phyloP scores from a whole-genome alignment of 768 basidiomycete species.

The Astraeus odoratus region DNA sequence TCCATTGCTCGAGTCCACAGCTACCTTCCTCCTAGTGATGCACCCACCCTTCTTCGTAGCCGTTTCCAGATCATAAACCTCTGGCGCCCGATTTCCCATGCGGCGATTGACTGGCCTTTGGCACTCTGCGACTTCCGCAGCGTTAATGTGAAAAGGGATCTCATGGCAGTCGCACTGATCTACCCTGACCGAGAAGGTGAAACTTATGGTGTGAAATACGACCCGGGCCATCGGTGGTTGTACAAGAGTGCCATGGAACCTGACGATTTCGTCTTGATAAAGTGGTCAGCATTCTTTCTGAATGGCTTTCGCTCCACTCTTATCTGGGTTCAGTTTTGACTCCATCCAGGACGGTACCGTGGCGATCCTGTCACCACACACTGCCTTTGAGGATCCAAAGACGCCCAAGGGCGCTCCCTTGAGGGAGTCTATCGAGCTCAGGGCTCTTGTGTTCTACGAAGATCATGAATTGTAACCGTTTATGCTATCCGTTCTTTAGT shows the following conservation, averaged over 20 bases:
- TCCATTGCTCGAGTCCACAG: constrained; percentile 38
- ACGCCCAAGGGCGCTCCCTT: constrained; percentile 43
- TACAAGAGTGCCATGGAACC: constrained; percentile 40
- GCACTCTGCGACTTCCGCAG: constrained; percentile 45
- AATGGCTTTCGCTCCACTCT: neutral
- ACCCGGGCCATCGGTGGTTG: constrained; percentile 39
- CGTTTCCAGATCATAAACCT: constrained; percentile 56
- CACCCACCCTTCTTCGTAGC: constrained; percentile 33
- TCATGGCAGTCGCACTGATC: constrained; percentile 37
- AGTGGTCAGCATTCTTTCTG: constrained; percentile 34
- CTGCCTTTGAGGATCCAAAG: constrained; percentile 49
- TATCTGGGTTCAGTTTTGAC: constrained; percentile 28
- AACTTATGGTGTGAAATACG: constrained; percentile 38
- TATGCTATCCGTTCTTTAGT: too few species aligned
- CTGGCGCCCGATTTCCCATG: constrained; percentile 48
- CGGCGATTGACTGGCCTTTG: constrained; percentile 46
- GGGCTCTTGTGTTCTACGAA: constrained; percentile 55
- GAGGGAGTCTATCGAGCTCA: constrained; percentile 55
- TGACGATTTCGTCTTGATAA: constrained; percentile 46
- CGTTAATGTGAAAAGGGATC: constrained; percentile 35
- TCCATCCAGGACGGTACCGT: constrained; percentile 40
- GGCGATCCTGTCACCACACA: constrained; percentile 54
- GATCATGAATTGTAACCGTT: neutral
- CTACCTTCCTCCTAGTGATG: constrained; percentile 44
- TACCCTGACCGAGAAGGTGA: constrained; percentile 49